Conservation (phyloP, 2,329 filamentous ascomycete genomes). For the Cryoendolithus antarcticus region DNA sequence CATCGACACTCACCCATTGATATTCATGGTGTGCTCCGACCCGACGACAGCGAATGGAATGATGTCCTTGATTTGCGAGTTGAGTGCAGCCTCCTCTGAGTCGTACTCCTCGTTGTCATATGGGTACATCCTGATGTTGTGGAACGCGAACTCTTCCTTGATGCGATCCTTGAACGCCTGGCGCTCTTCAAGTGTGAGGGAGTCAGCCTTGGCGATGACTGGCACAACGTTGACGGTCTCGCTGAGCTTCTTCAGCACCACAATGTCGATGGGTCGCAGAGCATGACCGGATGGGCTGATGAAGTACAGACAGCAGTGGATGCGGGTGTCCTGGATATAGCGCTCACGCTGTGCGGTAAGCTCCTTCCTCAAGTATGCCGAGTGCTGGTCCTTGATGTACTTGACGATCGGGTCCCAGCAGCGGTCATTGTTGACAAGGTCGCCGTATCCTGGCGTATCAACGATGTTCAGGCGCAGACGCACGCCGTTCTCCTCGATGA, state of each 20-base stretch:
- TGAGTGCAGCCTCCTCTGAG: conserved; percentile 85
- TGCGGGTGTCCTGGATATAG: conserved; percentile 97
- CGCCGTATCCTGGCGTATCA: conserved; percentile 94
- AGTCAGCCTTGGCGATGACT: conserved; percentile 97
- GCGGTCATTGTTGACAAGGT: conserved; percentile 98
- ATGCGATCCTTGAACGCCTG: conserved; percentile 93
- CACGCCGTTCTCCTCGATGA: conserved; percentile 98
- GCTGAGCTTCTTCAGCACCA: conserved; percentile 97
- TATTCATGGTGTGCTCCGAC: conserved; percentile 94
- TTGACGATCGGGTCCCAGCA: conserved; percentile 99
- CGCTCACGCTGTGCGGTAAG: conserved; percentile 97
- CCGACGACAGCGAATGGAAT: conserved; percentile 97
- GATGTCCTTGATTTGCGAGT: conserved; percentile 93
- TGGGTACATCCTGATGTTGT: conserved; percentile 99
- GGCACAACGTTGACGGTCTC: conserved; percentile 99
- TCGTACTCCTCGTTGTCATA: conserved; percentile 99
- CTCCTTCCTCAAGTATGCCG: conserved; percentile 96
- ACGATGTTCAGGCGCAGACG: conserved; percentile 97
- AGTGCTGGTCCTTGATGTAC: conserved; percentile 99
- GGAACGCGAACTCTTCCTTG: conserved; percentile 99
- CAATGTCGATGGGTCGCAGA: conserved; percentile 98
- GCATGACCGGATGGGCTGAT: conserved; percentile 97
- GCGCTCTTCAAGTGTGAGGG: conserved; percentile 88
- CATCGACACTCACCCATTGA: conserved; percentile 50
- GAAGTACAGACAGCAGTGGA: conserved; percentile 99